These are phyloP conservation scores for Solanum dulcamara DNA, from an alignment of 257 asterid genomes.

Conservation along the genomic window DNA sequence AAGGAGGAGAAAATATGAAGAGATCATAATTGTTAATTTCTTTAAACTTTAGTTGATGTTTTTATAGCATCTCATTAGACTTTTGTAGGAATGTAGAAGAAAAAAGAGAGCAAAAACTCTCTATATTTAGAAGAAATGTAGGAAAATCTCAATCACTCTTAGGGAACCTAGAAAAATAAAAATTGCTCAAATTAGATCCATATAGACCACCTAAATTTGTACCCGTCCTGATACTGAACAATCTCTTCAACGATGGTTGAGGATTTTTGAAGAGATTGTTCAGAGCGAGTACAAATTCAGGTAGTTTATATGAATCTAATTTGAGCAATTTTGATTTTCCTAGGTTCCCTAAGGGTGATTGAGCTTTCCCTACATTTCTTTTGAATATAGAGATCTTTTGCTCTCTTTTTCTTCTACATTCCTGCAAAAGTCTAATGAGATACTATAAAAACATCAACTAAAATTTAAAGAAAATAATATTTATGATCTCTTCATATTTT, in stretches of 20 bases:
- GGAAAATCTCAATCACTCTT: not conserved
- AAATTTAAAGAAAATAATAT: not conserved
- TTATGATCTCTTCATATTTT: not conserved
- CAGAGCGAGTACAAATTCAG: not conserved
- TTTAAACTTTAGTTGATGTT: not conserved
- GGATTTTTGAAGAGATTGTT: not conserved
- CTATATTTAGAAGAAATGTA: not conserved
- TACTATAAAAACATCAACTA: not conserved
- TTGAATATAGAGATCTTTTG: too few relatives aligned
- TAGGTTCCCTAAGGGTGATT: not conserved
- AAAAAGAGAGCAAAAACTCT: not conserved
- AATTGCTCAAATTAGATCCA: too few relatives aligned
- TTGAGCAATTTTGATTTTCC: not conserved
- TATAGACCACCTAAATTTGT: not conserved
- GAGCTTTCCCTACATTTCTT: too few relatives aligned
- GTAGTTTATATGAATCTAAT: not conserved
- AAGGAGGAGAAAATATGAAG: not conserved
- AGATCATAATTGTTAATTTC: not conserved
- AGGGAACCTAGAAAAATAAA: not conserved
- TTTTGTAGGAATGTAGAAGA: not conserved
- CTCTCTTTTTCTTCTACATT: not conserved
- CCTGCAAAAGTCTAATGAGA: not conserved
- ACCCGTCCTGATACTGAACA: not conserved
- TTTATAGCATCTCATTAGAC: not conserved
- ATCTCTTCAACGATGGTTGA: slow-evolving; percentile 4